A percentile compares a stretch with the other conserved stretches of the same genome.
Conservation (phyloP, 352 stramenopile species). For the Thalassiosira exigua region DNA sequence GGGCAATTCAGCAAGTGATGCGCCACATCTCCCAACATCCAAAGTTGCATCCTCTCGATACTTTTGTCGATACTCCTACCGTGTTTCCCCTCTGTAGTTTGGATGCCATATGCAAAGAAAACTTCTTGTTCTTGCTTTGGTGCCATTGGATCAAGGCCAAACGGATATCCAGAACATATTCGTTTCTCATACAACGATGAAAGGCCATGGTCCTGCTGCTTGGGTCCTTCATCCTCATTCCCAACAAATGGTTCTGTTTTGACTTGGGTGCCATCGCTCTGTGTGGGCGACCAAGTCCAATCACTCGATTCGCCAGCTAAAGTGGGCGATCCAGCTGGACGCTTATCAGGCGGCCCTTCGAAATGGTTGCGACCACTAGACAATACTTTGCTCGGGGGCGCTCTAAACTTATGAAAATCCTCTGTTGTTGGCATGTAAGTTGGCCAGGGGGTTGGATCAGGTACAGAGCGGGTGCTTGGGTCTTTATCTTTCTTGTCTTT, state of each 20-base stretch:
- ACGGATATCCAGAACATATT: constrained; percentile 32
- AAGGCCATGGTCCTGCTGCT: background rate
- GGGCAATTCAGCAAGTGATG: constrained; percentile 36
- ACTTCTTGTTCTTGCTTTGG: constrained; percentile 25
- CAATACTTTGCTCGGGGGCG: background rate
- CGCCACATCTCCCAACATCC: constrained; percentile 48
- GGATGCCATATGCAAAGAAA: constrained; percentile 52
- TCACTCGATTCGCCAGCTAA: background rate
- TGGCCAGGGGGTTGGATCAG: background rate
- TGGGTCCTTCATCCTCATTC: background rate
- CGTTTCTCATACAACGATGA: constrained; percentile 43
- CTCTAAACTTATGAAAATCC: background rate
- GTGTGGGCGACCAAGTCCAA: background rate
- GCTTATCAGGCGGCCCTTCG: too few species aligned
- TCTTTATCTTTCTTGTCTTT: background rate
- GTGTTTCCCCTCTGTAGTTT: constrained; percentile 14
- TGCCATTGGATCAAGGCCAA: constrained; percentile 20
- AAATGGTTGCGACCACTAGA: background rate
- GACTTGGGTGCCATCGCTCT: background rate
- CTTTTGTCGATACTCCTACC: constrained; percentile 4
- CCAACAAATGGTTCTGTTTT: background rate
- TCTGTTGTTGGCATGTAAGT: background rate
- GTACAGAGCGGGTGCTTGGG: background rate
- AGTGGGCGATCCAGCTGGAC: background rate
- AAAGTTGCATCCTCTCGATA: constrained; percentile 27